Evolutionary conservation across 306 rosid species (phyloP), one percentile per base, ranked within the genome.

Genomic region (Boehmeria nivea): DNA sequence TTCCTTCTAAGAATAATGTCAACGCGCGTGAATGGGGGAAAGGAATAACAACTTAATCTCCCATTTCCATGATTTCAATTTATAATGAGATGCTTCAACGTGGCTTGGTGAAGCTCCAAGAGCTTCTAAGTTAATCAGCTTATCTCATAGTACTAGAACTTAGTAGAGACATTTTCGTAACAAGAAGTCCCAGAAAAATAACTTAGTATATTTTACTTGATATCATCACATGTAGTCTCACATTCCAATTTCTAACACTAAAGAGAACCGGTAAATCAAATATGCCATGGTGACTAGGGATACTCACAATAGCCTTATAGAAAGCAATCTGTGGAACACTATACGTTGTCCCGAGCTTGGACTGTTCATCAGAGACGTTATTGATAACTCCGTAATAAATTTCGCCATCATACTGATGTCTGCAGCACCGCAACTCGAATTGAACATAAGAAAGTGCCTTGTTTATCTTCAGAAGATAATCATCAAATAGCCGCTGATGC

Each of bases 281-380:
- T 6, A 64, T 9, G 2, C 12, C 42, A 13, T 10, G 58, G 6
- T 0, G n/a, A 38, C 12, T 10, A 61, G 43, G 17, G 43, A 64
- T 21, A 75, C 97, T 80, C 73, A 87, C 98, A 71, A 86, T 73
- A 33, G 98, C 94, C 72, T 90, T 90, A 38, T 81, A 90, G 66
- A 90, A 84, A 47, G 98, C 95, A 80, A 86, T 87, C 72, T 90
- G 95, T 0, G 85, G 88, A 76, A 86, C 82, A 2, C 86, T 71
- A 61, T 83, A 90, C 59, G 76, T 90, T 0, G 98, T 86, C 37
- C 98, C 98, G 15, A 90, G 69, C 71, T 86, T 90, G 36, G 98
- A 84, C 67, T 84, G 90, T 57, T 86, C 94, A 26, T 90, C 98
- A 0, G 95, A 84, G 54, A 86, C 76, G 59, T 80, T 86, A 73